Base-by-base conservation (phyloP, 345 rosid species). In the Murraya paniculata region DNA sequence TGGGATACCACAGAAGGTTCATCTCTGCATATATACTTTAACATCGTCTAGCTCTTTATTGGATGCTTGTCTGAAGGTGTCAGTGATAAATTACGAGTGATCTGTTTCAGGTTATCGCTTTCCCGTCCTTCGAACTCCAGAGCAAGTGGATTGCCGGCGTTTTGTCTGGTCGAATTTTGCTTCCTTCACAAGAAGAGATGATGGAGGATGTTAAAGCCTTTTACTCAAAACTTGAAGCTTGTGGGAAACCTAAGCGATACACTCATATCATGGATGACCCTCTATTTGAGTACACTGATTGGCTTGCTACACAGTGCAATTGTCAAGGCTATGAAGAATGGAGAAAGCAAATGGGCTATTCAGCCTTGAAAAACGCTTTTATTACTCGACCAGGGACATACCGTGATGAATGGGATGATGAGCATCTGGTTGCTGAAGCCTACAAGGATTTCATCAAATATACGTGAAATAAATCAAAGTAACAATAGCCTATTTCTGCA, bases 71-170 rank as follows among this genome's bases (percentile, higher is more conserved):
- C 22, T 19, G 22, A 18, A 18, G 7, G 22, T 53, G n/a, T 6
- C 57, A 53, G 18, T 18, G 57, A 53, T 53, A 53, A 53, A 53
- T 53, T 5, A 9, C 27, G 64, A 53, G 57, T 18, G 57, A 53
- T 60, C 16, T 9, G 18, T 60, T 9, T 72, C 78, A 94, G 98
- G 80, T 84, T 76, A 30, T 64, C 53, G 94, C 97, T 3, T 95
- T 93, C 73, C 89, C 84, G 31, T 31, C 86, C 83, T 88, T 58
- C 83, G 97, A 93, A 84, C 80, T 85, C 14, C 98, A 95, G 87
- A 90, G 93, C 91, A 90, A 89, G 86, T 95, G 97, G 98, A 83
- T 95, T 71, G 95, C 98, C 0, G 91, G 94, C 71, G 86, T 81
- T 79, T 83, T 95, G 77, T 91, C 94, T 4, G 93, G 97, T 79